These are phyloP conservation scores for Plasmodium billcollinsi DNA, from an alignment of 169 alveolate genomes.

Conservation along the genomic window DNA sequence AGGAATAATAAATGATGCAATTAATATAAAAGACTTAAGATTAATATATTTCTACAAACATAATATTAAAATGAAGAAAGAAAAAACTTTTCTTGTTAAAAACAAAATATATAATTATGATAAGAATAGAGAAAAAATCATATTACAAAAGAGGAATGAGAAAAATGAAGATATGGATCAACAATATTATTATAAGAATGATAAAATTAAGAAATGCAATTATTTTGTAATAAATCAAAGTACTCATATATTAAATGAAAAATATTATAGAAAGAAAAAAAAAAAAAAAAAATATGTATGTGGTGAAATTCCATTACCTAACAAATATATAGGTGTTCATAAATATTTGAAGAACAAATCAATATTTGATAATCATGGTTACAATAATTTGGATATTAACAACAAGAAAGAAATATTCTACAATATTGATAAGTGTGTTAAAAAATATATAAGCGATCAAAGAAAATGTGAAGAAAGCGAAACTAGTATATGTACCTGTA, in stretches of 20 bases:
- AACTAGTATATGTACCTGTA: constrained; percentile 41
- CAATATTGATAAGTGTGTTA: constrained; percentile 22
- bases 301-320: constrained; percentile 42
- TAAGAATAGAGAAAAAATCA: neutral
- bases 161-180: no score
- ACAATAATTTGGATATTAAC: neutral
- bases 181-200: no score
- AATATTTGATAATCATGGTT: constrained; percentile 18
- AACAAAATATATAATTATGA: neutral
- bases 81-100: constrained; percentile 27
- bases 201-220: no score
- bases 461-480: constrained; percentile 16
- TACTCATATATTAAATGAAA: neutral
- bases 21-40: constrained; percentile 45
- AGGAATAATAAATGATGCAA: constrained; percentile 46
- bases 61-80: constrained; percentile 30
- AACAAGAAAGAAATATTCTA: constrained; percentile 8
- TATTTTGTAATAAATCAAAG: constrained; percentile 10
- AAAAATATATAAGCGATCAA: constrained; percentile 18
- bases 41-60: constrained; percentile 58
- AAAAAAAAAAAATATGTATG: neutral
- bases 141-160: no score
- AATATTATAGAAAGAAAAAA: neutral
- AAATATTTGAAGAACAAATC: constrained; percentile 30
- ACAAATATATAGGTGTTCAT: constrained; percentile 22